phyloP scores from a whole-genome alignment of 441 rosid species.

The Gossypium laxum region DNA sequence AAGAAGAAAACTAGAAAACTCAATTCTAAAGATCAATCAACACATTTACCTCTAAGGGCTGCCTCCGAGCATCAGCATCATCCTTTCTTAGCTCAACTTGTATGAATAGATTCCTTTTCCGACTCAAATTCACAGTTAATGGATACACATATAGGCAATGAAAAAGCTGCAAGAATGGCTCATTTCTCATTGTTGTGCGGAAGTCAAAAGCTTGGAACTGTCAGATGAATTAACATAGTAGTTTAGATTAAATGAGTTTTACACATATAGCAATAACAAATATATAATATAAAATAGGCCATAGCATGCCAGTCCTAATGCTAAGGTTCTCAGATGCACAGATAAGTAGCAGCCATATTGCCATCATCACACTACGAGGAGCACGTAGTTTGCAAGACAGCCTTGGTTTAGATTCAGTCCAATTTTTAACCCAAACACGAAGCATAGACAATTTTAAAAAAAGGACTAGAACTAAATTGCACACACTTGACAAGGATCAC shows the following conservation, averaged over 20 bases:
- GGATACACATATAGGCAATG: constrained; percentile 93
- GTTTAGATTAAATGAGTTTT: constrained; percentile 13
- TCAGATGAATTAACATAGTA: constrained; percentile 18
- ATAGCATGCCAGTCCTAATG: neutral
- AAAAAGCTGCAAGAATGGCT: constrained; percentile 95
- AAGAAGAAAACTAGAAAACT: constrained; percentile 15
- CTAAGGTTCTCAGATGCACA: neutral
- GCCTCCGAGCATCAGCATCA: constrained; percentile 82
- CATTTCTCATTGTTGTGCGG: constrained; percentile 83
- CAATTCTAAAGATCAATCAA: constrained; percentile 14
- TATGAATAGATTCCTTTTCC: constrained; percentile 84
- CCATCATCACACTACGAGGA: neutral
- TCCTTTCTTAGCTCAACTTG: constrained; percentile 92
- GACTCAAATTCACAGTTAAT: constrained; percentile 70
- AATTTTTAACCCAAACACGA: constrained; percentile 3
- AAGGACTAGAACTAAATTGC: neutral
- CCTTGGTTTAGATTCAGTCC: neutral
- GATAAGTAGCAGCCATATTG: neutral
- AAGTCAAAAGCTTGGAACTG: constrained; percentile 96
- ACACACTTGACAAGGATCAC: neutral
- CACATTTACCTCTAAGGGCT: constrained; percentile 76
- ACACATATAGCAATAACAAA: neutral
- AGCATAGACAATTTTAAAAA: neutral
- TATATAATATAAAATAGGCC: neutral
- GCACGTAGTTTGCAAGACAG: neutral